Evolutionary conservation across 345 rosid species (phyloP).

Genomic region (Hibiscus tridactylites): DNA sequence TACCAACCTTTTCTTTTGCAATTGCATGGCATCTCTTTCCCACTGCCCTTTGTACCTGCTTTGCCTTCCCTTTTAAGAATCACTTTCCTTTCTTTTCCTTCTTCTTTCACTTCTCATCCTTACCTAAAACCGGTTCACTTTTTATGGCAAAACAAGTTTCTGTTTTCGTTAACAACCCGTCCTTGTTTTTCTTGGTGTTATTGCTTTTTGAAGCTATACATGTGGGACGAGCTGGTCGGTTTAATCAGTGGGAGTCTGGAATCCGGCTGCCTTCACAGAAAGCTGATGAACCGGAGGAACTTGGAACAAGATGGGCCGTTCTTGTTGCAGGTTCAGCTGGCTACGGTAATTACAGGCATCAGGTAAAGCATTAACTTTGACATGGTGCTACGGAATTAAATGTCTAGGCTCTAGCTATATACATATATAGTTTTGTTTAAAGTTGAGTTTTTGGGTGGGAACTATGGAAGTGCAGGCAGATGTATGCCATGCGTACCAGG

Average conservation of each 20-base stretch:
- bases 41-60: background rate
- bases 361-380: constrained; percentile 31
- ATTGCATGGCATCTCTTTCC: constrained; percentile 31
- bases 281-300: constrained; percentile 8
- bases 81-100: no score
- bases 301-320: constrained; percentile 86
- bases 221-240: constrained; percentile 14
- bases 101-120: background rate
- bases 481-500: constrained; percentile 91
- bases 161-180: constrained; percentile 3
- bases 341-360: constrained; percentile 86
- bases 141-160: background rate
- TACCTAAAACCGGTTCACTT: background rate
- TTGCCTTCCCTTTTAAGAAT: background rate
- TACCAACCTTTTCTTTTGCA: constrained; percentile 37
- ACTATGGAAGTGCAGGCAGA: constrained; percentile 50
- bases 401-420: no score
- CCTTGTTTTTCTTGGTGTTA: constrained; percentile 26
- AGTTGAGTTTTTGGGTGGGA: no score
- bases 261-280: constrained; percentile 49
- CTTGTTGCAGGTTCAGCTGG: constrained; percentile 86
- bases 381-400: no score
- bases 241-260: constrained; percentile 28
- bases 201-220: constrained; percentile 13
- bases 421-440: background rate